Percentiles rank a stretch among this genome's conserved stretches.
phyloP scores from a whole-genome alignment of 1,284 basidiomycete genomes.

The Ustilago shanxiensis region DNA sequence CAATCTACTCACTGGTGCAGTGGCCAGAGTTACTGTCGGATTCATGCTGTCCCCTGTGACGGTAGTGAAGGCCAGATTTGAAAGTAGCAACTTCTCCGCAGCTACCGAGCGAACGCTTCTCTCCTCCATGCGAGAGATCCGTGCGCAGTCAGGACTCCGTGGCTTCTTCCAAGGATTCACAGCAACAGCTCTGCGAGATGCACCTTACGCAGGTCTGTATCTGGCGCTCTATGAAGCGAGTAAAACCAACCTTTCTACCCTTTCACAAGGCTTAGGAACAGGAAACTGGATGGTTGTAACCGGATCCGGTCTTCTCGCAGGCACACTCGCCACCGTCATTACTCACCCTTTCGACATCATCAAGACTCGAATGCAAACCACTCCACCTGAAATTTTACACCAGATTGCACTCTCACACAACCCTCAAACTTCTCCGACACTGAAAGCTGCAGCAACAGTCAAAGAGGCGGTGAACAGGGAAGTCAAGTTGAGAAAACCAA shows the following conservation, averaged over 20 bases:
- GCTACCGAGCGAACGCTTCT: slow-evolving; percentile 58
- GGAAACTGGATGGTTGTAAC: slow-evolving; percentile 62
- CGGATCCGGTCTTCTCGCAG: slow-evolving; percentile 57
- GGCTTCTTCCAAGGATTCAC: slow-evolving; percentile 89
- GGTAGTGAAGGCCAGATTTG: slow-evolving; percentile 85
- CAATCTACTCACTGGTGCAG: slow-evolving; percentile 89
- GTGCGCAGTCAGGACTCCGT: slow-evolving; percentile 78
- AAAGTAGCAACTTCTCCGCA: slow-evolving; percentile 62
- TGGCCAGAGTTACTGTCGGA: slow-evolving; percentile 85
- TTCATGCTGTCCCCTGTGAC: slow-evolving; percentile 92
- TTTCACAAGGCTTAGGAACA: slow-evolving; percentile 31
- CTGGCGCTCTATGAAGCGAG: slow-evolving; percentile 82
- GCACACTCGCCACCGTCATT: slow-evolving; percentile 64
- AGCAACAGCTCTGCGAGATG: slow-evolving; percentile 90
- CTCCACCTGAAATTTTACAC: slow-evolving; percentile 34
- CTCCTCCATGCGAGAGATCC: slow-evolving; percentile 72
- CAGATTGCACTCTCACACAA: slow-evolving; percentile 17
- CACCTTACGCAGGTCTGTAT: slow-evolving; percentile 95
- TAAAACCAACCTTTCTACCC: slow-evolving; percentile 53
- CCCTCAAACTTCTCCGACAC: not conserved
- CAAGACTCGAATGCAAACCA: slow-evolving; percentile 69
- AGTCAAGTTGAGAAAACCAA: slow-evolving; percentile 6
- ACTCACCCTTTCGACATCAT: slow-evolving; percentile 70
- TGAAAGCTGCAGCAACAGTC: not conserved
- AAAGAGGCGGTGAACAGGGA: not conserved